A percentile compares a stretch with the other conserved stretches of the same genome.
Conservation (phyloP, 345 rosid genomes). For the Aquilaria malaccensis region DNA sequence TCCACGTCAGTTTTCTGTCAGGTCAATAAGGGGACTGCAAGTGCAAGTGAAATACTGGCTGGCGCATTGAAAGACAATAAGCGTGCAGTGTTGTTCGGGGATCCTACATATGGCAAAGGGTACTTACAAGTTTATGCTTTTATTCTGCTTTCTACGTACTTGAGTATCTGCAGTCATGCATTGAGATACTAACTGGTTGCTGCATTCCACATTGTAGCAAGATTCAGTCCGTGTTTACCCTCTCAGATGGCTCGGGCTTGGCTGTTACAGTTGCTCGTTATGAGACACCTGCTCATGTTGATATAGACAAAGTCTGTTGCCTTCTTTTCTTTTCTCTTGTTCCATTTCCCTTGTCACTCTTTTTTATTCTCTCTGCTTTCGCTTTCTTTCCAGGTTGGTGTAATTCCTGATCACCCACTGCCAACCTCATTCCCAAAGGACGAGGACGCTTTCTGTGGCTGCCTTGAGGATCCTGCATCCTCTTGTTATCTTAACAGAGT, state of each 20-base stretch:
- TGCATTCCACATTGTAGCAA: conserved; percentile 44
- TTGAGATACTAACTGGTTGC: neutral
- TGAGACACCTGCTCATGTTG: conserved; percentile 87
- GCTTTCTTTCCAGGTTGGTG: conserved; percentile 53
- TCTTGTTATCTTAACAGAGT: conserved; percentile 56
- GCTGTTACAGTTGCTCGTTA: conserved; percentile 94
- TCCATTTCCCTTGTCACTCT: neutral
- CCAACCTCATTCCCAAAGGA: conserved; percentile 76
- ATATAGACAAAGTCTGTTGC: conserved; percentile 68
- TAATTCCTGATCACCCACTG: conserved; percentile 85
- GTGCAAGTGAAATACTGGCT: conserved; percentile 95
- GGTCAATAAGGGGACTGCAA: conserved; percentile 98
- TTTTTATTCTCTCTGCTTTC: neutral
- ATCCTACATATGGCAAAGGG: conserved; percentile 97
- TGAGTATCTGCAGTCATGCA: conserved; percentile 6
- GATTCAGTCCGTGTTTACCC: conserved; percentile 90
- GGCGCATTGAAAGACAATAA: conserved; percentile 94
- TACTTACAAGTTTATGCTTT: conserved; percentile 15
- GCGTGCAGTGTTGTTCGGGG: conserved; percentile 79
- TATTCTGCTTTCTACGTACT: neutral
- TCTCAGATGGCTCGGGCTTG: conserved; percentile 95
- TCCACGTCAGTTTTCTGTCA: conserved; percentile 19
- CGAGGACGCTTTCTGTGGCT: conserved; percentile 64
- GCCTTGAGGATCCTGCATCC: conserved; percentile 69
- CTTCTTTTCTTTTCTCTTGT: neutral